phyloP scores from a whole-genome alignment of 495 filamentous ascomycete species.

The Neurospora tetrasperma region DNA sequence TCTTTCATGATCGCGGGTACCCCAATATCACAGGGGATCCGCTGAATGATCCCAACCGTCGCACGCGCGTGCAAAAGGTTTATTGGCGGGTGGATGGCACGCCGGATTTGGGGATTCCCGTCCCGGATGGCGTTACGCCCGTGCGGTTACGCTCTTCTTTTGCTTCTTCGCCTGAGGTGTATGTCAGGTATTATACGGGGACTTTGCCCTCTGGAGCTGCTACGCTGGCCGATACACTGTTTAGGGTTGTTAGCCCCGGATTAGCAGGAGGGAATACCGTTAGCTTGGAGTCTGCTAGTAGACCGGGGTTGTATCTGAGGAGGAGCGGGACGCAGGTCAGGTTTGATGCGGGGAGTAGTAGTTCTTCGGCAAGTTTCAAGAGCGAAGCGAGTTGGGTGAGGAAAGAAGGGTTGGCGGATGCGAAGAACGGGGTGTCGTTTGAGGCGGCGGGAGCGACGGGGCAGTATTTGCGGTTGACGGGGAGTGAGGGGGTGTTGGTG shows the following conservation, averaged over 20 bases:
- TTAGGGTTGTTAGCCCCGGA: slow-evolving; percentile 10
- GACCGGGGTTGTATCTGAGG: slow-evolving; percentile 11
- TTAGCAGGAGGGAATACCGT: slow-evolving; percentile 10
- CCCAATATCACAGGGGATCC: slow-evolving; percentile 25
- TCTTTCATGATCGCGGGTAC: slow-evolving; percentile 39
- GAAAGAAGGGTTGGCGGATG: slow-evolving; percentile 7
- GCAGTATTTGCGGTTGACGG: slow-evolving; percentile 9
- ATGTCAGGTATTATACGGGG: slow-evolving; percentile 4
- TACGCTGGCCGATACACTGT: slow-evolving; percentile 11
- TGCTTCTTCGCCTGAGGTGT: background rate
- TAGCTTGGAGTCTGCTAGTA: slow-evolving; percentile 14
- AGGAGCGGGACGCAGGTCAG: background rate
- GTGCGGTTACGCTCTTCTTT: slow-evolving; percentile 4
- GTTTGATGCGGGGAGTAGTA: slow-evolving; percentile 4
- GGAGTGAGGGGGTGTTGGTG: background rate
- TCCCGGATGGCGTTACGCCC: slow-evolving; percentile 15
- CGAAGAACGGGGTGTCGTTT: slow-evolving; percentile 6
- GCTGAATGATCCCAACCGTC: slow-evolving; percentile 34
- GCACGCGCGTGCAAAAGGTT: slow-evolving; percentile 39
- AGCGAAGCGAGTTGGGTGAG: slow-evolving; percentile 12
- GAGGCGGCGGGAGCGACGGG: slow-evolving; percentile 7
- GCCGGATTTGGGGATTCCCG: slow-evolving; percentile 35
- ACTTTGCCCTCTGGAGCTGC: background rate
- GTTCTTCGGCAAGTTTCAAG: slow-evolving; percentile 1
- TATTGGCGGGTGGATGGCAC: slow-evolving; percentile 36